Evolutionary conservation across 331 rosid genomes (phyloP).

Genomic region (Malus hybrid): DNA sequence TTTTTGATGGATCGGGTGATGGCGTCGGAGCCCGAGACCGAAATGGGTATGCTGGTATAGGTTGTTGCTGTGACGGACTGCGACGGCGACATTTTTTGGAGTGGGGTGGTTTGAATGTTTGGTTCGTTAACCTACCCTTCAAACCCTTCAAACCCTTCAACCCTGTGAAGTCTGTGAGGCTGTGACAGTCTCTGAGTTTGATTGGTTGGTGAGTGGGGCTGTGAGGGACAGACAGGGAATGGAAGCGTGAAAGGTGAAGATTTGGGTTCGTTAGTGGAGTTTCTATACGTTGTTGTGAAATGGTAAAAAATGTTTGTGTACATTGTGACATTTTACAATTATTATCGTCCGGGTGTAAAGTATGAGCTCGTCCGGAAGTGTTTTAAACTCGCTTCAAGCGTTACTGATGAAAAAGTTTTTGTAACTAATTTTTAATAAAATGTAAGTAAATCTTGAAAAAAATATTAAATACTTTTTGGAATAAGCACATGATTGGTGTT

Average conservation of each 20-base stretch:
- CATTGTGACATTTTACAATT: no score
- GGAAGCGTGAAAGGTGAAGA: neutral
- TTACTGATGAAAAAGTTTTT: no score
- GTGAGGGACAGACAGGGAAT: neutral
- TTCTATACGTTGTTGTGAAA: no score
- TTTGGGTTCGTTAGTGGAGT: neutral
- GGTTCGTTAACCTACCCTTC: neutral
- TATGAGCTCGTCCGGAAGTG: rapidly evolving
- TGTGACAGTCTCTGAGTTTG: neutral
- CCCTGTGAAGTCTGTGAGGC: neutral
- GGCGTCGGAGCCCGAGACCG: conserved; percentile 3
- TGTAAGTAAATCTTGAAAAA: rapidly evolving
- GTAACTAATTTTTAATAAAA: no score
- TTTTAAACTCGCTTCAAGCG: no score
- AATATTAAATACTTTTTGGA: no score
- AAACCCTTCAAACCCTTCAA: conserved; percentile 8
- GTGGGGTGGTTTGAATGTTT: no score
- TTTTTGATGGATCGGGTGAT: conserved; percentile 12
- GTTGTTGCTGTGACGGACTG: neutral
- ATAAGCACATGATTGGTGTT: no score
- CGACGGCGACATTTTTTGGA: neutral
- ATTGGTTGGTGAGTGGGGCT: conserved; percentile 4
- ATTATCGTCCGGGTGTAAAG: no score
- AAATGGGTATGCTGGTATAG: conserved; percentile 14
- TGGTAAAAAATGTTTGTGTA: no score